A percentile compares a stretch with the other conserved stretches of the same genome.
Evolutionary conservation across 1,139 yeast species (phyloP).

Genomic region (Eremothecium gossypii): DNA sequence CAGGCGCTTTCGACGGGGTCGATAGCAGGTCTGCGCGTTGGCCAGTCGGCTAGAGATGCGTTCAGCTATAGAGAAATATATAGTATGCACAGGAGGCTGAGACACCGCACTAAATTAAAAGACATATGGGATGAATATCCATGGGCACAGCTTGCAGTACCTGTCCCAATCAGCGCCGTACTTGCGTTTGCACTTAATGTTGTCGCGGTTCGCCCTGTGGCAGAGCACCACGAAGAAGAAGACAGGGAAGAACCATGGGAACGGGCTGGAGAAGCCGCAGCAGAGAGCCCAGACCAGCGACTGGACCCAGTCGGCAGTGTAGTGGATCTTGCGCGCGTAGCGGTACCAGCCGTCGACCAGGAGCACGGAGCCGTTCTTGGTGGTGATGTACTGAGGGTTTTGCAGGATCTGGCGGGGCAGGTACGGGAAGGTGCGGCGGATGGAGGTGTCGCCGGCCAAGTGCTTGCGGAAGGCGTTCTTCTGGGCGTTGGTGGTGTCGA

Average conservation of each 20-base stretch:
- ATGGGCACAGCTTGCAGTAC: constrained; percentile 83
- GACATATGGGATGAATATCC: constrained; percentile 80
- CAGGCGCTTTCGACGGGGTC: too few relatives aligned
- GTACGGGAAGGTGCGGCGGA: constrained; percentile 87
- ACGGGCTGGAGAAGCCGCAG: constrained; percentile 78
- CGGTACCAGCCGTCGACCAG: constrained; percentile 91
- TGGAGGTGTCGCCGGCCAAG: constrained; percentile 65
- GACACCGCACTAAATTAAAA: constrained; percentile 33
- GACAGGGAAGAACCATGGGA: constrained; percentile 93
- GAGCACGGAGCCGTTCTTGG: constrained; percentile 75
- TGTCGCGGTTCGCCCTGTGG: constrained; percentile 85
- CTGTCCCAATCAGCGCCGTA: constrained; percentile 92
- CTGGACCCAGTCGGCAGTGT: constrained; percentile 89
- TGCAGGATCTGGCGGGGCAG: constrained; percentile 74
- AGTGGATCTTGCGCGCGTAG: constrained; percentile 87
- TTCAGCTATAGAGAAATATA: too few relatives aligned
- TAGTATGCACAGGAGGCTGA: too few relatives aligned
- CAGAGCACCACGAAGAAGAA: constrained; percentile 80
- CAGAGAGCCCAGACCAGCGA: constrained; percentile 85
- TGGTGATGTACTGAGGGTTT: constrained; percentile 75
- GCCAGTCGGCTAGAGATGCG: too few relatives aligned
- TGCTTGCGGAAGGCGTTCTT: constrained; percentile 87
- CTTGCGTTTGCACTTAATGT: constrained; percentile 70
- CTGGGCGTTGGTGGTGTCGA: constrained; percentile 92
- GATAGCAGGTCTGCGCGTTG: too few relatives aligned